Evolutionary conservation across 169 alveolate genomes (phyloP).

Genomic region (Plasmodium billcollinsi): DNA sequence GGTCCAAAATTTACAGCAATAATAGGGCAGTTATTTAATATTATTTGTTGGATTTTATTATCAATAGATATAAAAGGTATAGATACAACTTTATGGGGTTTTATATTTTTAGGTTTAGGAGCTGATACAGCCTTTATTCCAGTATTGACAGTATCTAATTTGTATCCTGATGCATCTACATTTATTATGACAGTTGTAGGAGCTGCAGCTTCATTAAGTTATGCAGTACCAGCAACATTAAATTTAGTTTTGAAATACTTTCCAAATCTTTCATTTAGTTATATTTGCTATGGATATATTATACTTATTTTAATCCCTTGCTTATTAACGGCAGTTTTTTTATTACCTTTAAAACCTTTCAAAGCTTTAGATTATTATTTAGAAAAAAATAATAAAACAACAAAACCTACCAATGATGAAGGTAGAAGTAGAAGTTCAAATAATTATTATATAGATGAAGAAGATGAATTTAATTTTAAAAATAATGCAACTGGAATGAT

Average conservation of each 20-base stretch:
- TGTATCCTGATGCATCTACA: constrained; percentile 69
- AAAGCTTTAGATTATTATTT: constrained; percentile 57
- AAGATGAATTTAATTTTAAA: background rate
- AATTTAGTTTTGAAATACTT: constrained; percentile 12
- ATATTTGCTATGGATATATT: constrained; percentile 62
- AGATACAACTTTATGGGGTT: constrained; percentile 52
- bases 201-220: constrained; percentile 76
- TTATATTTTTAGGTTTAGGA: constrained; percentile 61
- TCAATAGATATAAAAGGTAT: constrained; percentile 32
- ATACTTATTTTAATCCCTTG: constrained; percentile 38
- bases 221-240: constrained; percentile 66
- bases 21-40: constrained; percentile 51
- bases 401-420: background rate
- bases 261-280: constrained; percentile 21
- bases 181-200: constrained; percentile 59
- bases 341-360: constrained; percentile 46
- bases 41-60: constrained; percentile 47
- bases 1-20: constrained; percentile 75
- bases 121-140: constrained; percentile 77
- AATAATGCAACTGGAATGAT: background rate
- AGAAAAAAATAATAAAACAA: constrained; percentile 1
- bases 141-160: constrained; percentile 37
- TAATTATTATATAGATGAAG: too few relatives aligned
- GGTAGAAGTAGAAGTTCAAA: background rate
- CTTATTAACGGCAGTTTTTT: constrained; percentile 24